Base-by-base conservation (phyloP, 495 filamentous ascomycete genomes). In the Xylaria cubensis region DNA sequence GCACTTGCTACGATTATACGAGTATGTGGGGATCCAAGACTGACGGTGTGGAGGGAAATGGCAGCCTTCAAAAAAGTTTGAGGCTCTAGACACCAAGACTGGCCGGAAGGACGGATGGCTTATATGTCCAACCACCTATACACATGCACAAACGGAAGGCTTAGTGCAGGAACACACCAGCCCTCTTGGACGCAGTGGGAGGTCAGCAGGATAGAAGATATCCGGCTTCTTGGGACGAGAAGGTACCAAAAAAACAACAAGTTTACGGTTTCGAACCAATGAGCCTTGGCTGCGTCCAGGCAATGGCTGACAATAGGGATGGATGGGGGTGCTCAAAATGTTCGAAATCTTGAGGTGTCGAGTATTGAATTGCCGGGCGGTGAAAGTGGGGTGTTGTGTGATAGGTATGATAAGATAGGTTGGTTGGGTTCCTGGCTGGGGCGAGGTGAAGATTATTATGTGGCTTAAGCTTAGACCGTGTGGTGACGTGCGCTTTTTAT, bases 291-390 rank as follows among this genome's bases (percentile, higher is more conserved):
- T 51, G 26, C 26, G 64, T 24, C 10, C 24, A 63, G 10, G 26
- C 21, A 70, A 64, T 51, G 29, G 44, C 68, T 24, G 68, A 24
- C n/a, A 12, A 34, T 26, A 29, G 63, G 21, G 10, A 19, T n/a
- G 19, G 41, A 29, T 29, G 12, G 24, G 12, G n/a, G 39, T 64
- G 61, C 61, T 24, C 32, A 44, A 29, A 44, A 8, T 6, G 21
- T 7, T 44, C 21, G 61, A 44, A 44, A 42, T 29, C 21, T 42
- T 26, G 39, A 44, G 61, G 61, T 42, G 61, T 34, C n/a, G 36
- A n/a, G 61, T 44, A 42, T 42, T 10, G 26, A 71, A 80, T 73
- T 81, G 81, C 80, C 83, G 82, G 75, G 77, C 77, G 74, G 77
- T 78, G 77, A 77, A 74, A 58, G 77, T 76, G 77, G 77, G 77